Percentiles rank a stretch among this genome's conserved stretches.
phyloP scores from a whole-genome alignment of 192 early-diverging fungal genomes.

The Backusella morwellensis region DNA sequence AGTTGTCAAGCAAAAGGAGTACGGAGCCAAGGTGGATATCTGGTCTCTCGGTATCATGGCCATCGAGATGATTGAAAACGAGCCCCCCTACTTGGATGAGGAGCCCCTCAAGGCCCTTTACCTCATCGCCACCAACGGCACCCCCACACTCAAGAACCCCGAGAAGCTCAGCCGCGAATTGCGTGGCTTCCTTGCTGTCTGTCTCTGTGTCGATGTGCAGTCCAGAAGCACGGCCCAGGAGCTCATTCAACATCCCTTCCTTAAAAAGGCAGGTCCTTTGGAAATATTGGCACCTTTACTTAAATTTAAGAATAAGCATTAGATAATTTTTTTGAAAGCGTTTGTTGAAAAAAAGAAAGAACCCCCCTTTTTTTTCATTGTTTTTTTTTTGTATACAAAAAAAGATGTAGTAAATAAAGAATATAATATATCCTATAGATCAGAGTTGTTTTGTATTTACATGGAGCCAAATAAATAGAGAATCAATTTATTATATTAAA shows the following conservation, averaged over 20 bases:
- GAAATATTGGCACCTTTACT: constrained; percentile 63
- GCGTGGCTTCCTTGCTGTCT: constrained; percentile 84
- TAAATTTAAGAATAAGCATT: constrained; percentile 49
- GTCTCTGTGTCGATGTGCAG: constrained; percentile 85
- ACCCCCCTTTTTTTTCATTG: not conserved
- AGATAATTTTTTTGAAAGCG: constrained; percentile 2
- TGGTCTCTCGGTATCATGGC: constrained; percentile 98
- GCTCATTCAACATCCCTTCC: constrained; percentile 79
- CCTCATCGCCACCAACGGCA: constrained; percentile 95
- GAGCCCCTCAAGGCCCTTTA: constrained; percentile 95
- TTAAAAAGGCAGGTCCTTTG: constrained; percentile 63
- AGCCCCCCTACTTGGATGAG: constrained; percentile 95
- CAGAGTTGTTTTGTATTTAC: too few relatives aligned
- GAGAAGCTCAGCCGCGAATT: constrained; percentile 76
- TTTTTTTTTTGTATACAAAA: not conserved
- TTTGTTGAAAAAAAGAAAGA: not conserved
- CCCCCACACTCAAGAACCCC: constrained; percentile 86
- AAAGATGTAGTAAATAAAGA: not conserved
- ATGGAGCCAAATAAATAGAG: too few relatives aligned
- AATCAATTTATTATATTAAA: not conserved
- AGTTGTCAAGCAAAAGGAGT: constrained; percentile 80
- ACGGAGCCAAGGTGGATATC: constrained; percentile 77
- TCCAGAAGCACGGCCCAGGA: constrained; percentile 78
- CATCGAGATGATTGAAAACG: constrained; percentile 96
- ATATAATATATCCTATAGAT: not conserved